These are phyloP conservation scores for Mortierella sp. DNA, from an alignment of 371 early-diverging fungal genomes.

Conservation along the genomic window DNA sequence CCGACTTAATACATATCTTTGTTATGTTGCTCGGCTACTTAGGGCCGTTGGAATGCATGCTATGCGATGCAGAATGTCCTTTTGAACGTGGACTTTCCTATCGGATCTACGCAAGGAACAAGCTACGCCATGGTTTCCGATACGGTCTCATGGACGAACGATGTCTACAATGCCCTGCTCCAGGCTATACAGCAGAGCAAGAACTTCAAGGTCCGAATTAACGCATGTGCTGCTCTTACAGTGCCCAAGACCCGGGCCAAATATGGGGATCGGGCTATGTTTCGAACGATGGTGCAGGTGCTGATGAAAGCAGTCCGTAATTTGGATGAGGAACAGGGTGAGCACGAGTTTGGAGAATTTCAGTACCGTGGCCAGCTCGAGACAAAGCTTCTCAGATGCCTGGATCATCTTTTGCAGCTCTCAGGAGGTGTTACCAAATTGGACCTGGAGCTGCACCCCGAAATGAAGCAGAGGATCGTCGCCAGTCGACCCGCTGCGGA, in stretches of 20 bases:
- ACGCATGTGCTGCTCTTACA: conserved; percentile 77
- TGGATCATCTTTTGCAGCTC: conserved; percentile 50
- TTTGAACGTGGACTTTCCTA: conserved; percentile 68
- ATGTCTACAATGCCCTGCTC: conserved; percentile 65
- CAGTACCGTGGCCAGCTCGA: conserved; percentile 70
- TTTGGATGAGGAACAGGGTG: conserved; percentile 59
- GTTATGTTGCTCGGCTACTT: too few relatives aligned
- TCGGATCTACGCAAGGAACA: conserved; percentile 57
- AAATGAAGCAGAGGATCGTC: conserved; percentile 33
- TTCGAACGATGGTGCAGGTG: conserved; percentile 58
- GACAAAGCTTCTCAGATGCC: conserved; percentile 58
- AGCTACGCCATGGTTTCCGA: conserved; percentile 43
- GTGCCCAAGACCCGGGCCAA: conserved; percentile 57
- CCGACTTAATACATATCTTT: too few relatives aligned
- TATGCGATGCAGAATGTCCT: conserved; percentile 79
- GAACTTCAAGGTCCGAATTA: conserved; percentile 87
- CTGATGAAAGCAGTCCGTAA: conserved; percentile 56
- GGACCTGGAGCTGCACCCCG: conserved; percentile 29
- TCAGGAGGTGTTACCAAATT: conserved; percentile 21
- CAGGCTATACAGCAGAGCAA: conserved; percentile 68
- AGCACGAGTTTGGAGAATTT: conserved; percentile 70
- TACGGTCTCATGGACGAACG: conserved; percentile 64
- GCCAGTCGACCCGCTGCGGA: conserved; percentile 21
- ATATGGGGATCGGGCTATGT: conserved; percentile 61
- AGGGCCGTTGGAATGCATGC: conserved; percentile 89